Base-by-base conservation (phyloP, 129 eudicot genomes). In the Helianthus annuus region DNA sequence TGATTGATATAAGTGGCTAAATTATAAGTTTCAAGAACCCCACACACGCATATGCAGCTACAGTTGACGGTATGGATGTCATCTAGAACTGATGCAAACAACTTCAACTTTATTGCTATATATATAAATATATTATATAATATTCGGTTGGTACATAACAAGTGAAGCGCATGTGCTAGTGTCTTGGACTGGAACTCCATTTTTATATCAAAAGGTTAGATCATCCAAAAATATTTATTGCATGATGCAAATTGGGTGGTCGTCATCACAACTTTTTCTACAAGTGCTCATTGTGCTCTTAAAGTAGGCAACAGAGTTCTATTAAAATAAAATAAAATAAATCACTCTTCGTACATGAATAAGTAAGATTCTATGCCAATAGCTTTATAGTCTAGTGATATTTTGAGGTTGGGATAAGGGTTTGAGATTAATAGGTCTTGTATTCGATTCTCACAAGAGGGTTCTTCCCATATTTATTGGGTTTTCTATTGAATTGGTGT, bases 161-260 rank as follows among this genome's bases (percentile, higher is more conserved):
- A 63, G 68, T 63, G 68, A 40, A 63, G 49, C 13, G 51, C 68
- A 63, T 63, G 68, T 36, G 68, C 29, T n/a, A 14, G n/a, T 63
- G 65, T 59, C 65, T 24, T 57, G 64, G 64, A 59, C 65, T 59
- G 44, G 44, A 59, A 59, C 42, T 29, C 17, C 0, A 59, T 12
- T 59, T 27, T 27, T 27, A 59, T 59, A 29, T 32, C 5, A 32
- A 59, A 59, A 29, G 32, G 65, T 59, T 19, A 32, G 17, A 59
- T 11, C 65, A 12, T 59, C 65, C 42, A 59, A 59, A 59, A 8
- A 32, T 19, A 59, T 59, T 59, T 59, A 59, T 59, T 59, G 65
- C 65, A 59, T 59, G 44, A 59, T 59, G 65, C 49, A 62, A 63
- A 63, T 63, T 36, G 68, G 49, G 68, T 63, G 27, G 39, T 63